Conservation (phyloP, 305 asterid genomes). For the Solanum hybrid region DNA sequence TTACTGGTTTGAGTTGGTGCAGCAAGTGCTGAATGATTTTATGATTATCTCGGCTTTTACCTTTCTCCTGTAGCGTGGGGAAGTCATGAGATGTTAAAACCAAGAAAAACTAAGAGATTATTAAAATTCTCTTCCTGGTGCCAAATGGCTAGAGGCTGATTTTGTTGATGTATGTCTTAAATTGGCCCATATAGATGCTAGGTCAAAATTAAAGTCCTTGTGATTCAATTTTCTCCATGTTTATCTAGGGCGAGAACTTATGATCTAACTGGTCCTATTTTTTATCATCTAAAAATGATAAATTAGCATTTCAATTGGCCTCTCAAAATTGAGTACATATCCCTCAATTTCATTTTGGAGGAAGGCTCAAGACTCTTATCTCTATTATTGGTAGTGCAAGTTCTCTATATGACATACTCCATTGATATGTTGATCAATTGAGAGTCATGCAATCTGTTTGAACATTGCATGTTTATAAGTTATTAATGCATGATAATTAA, state of each 20-base stretch:
- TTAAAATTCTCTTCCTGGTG: background rate
- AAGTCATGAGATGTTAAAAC: background rate
- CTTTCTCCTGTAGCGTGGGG: background rate
- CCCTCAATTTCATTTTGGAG: background rate
- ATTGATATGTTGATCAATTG: background rate
- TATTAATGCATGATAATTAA: background rate
- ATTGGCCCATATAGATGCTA: background rate
- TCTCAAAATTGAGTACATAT: background rate
- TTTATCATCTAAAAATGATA: background rate
- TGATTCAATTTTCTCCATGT: background rate
- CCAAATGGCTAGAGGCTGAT: background rate
- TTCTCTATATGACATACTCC: background rate
- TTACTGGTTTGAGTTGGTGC: conserved; percentile 12
- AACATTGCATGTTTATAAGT: background rate
- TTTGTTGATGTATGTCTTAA: background rate
- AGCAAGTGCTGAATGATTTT: conserved; percentile 9
- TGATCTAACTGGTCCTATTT: background rate
- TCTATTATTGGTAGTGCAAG: background rate
- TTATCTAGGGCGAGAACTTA: background rate
- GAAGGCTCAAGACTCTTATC: background rate
- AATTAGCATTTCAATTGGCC: background rate
- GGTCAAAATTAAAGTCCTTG: background rate
- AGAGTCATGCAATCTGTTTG: background rate
- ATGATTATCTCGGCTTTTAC: conserved; percentile 10
- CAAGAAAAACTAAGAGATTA: background rate